Evolutionary conservation across 345 rosid genomes (phyloP), one percentile per base, ranked within the genome.

Genomic region (Gossypium anomalum): DNA sequence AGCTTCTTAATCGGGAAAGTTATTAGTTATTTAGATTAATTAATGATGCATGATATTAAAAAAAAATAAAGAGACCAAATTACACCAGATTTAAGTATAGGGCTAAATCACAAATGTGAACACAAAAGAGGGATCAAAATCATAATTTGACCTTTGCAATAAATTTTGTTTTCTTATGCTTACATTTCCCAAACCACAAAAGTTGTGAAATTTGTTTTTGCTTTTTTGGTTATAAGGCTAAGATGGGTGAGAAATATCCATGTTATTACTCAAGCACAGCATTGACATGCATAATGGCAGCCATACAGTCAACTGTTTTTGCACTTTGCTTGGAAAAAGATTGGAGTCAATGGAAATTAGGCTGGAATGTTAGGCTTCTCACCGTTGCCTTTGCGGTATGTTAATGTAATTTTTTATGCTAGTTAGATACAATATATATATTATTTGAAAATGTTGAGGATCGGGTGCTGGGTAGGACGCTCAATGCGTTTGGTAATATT

Each of bases 211-310:
- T 49, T 25, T 7, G 3, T 14, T 11, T 11, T 10, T 45, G 8
- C 0, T 55, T 25, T 47, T 65, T 75, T 20, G 23, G 52, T 27
- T 41, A 23, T 25, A 65, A 87, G 90, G 80, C 83, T 12, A 85
- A 83, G 34, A 76, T 85, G 84, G 75, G 79, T 62, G 74, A 59
- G 51, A 71, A 4, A 72, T 87, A 83, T 47, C 87, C 83, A 43
- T 82, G 83, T 59, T 82, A 77, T 38, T 87, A 79, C 41, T 80
- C 88, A 71, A 82, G 80, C 71, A 82, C 88, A 8, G 83, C 90
- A 11, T 70, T 87, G 23, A 83, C 79, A 78, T 80, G 72, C 55
- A 9, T 76, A 9, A 85, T 78, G 88, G 90, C 82, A 57, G 68
- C 87, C 23, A 22, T 87, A 2, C 83, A 77, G 49, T 52, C 84